Percentiles rank a stretch among this genome's conserved stretches.
phyloP scores from a whole-genome alignment of 2,329 filamentous ascomycete species.

The Dothideomycetes sp. region DNA sequence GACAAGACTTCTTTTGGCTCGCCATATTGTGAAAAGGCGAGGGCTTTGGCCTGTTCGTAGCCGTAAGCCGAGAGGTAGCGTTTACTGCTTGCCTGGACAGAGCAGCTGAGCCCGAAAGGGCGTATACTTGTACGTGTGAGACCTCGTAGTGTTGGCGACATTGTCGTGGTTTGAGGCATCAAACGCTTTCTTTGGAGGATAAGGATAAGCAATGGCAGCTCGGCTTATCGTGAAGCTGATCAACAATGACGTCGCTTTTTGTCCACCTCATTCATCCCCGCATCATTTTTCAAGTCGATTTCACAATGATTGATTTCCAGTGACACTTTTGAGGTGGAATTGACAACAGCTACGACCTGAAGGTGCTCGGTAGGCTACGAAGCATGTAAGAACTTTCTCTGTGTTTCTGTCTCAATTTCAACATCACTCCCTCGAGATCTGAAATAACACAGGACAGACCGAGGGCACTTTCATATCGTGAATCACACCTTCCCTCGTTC shows the following conservation, averaged over 20 bases:
- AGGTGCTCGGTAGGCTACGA: neutral
- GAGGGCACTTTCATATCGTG: neutral
- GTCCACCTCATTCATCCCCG: neutral
- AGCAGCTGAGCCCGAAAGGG: neutral
- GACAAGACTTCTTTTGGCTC: constrained; percentile 61
- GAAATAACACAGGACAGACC: no score
- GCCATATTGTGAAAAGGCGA: constrained; percentile 64
- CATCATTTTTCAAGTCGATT: neutral
- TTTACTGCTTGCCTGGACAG: neutral
- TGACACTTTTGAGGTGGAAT: no score
- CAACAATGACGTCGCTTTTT: neutral
- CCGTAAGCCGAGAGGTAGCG: constrained; percentile 53
- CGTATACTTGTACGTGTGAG: neutral
- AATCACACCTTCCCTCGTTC: neutral
- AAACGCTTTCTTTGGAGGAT: neutral
- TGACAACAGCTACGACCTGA: neutral
- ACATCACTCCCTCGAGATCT: neutral
- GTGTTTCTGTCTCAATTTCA: neutral
- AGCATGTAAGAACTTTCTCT: no score
- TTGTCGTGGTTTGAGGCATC: neutral
- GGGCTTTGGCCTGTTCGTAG: constrained; percentile 75
- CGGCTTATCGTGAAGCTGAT: no score
- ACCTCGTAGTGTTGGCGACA: neutral
- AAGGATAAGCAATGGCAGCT: no score
- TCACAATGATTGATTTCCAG: neutral